Evolutionary conservation across 352 stramenopile species (phyloP), one percentile per base, ranked within the genome.

Genomic region (Phytopythium litorale): DNA sequence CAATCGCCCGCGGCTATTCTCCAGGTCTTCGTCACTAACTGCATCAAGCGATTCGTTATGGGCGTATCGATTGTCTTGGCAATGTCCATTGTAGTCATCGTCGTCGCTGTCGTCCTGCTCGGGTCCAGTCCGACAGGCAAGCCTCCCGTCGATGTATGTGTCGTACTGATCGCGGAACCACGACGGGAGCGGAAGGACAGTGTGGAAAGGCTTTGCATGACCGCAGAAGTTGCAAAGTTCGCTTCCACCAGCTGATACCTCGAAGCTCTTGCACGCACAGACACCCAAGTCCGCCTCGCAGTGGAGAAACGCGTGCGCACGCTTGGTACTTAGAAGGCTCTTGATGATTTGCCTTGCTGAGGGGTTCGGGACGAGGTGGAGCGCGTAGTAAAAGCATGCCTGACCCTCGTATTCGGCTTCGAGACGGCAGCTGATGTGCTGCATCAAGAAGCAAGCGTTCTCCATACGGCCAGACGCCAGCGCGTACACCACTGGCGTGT

Each of bases 121-220:
- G 15, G 40, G 16, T 45, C 11, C 0, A 21, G 8, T 0, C 16
- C 16, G 32, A 45, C 1, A 21, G 0, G 19, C 4, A 16, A 52
- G 9, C 4, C 54, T 63, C 33, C 16, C 23, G 13, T 33, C 50
- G 13, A 66, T 4, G 43, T 91, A 92, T 52, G 77, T 82, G 55
- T 88, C 83, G 65, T 87, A 89, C 50, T 88, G 77, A 43, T 92
- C 83, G 42, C 68, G 64, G 62, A 88, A 86, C 83, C 83, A 92
- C 23, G 83, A 79, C 3, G 83, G 83, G 37, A 78, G 75, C 19
- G 83, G 81, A 4, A 89, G 32, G 4, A 67, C 54, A 7, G 21
- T 38, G 40, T 92, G 83, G 0, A 16, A 37, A 3, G 53, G 43
- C 2, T 58, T 55, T 18, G 52, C 23, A 52, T 92, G 83, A 7